These are phyloP conservation scores for Tetratostichococcus sp. DNA, from an alignment of 139 green algal species.

Conservation along the genomic window DNA sequence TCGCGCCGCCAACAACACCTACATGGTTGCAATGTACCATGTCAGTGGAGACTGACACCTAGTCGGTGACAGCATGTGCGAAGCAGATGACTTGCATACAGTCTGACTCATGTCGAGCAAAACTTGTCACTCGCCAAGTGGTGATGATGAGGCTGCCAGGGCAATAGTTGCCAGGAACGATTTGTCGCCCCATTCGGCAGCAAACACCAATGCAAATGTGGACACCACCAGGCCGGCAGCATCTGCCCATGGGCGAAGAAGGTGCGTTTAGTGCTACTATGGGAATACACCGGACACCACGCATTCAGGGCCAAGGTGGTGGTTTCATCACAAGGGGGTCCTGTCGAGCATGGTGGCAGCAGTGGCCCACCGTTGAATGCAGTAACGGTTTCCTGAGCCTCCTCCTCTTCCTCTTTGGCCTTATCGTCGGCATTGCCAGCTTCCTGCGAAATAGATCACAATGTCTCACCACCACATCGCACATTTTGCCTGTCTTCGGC, in stretches of 20 bases:
- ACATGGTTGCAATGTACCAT: background rate
- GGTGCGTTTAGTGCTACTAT: no score
- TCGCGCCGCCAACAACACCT: conserved; percentile 71
- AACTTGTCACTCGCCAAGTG: conserved; percentile 29
- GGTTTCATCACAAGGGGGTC: no score
- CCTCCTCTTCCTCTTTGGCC: conserved; percentile 73
- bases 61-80: no score
- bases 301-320: no score
- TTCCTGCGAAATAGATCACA: conserved; percentile 36
- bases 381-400: conserved; percentile 48
- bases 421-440: conserved; percentile 53
- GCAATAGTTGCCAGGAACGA: conserved; percentile 98
- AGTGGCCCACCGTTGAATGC: background rate
- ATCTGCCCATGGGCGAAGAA: background rate
- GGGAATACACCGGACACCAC: no score
- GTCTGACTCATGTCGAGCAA: background rate
- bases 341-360: no score
- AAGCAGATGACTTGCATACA: no score
- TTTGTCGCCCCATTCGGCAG: conserved; percentile 98
- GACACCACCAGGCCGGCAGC: conserved; percentile 52
- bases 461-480: no score
- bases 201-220: conserved; percentile 97
- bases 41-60: no score
- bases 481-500: no score
- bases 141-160: conserved; percentile 72